These are phyloP conservation scores for Angomonas ambiguus DNA, from an alignment of 208 protist species.

Conservation along the genomic window DNA sequence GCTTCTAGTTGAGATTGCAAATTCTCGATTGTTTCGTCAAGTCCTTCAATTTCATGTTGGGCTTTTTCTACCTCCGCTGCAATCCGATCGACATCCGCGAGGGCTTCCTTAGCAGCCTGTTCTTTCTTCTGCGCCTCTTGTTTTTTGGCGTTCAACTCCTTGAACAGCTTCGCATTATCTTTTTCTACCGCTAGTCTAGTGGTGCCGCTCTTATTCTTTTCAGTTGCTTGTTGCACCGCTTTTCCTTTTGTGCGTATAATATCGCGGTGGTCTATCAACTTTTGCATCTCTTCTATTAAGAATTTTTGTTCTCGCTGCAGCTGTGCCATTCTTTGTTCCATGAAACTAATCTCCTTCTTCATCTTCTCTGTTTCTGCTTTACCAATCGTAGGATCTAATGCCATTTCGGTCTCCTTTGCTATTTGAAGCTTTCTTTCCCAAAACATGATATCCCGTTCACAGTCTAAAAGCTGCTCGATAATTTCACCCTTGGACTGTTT, in stretches of 20 bases:
- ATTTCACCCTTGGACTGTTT: conserved; percentile 74
- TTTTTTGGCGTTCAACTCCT: conserved; percentile 84
- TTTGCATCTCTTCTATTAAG: conserved; percentile 94
- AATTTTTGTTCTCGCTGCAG: conserved; percentile 92
- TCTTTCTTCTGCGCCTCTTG: conserved; percentile 83
- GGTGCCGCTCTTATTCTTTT: conserved; percentile 52
- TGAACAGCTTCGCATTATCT: conserved; percentile 81
- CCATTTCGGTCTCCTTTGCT: conserved; percentile 93
- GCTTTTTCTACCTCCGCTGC: conserved; percentile 68
- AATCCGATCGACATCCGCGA: conserved; percentile 75
- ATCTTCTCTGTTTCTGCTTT: conserved; percentile 93
- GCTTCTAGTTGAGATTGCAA: conserved; percentile 52
- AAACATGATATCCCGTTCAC: conserved; percentile 93
- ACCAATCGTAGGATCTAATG: conserved; percentile 92
- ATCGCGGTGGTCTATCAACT: conserved; percentile 91
- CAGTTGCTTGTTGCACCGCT: conserved; percentile 56
- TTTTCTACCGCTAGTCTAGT: conserved; percentile 83
- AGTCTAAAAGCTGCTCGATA: conserved; percentile 86
- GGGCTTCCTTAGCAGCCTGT: conserved; percentile 68
- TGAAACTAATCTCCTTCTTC: conserved; percentile 94
- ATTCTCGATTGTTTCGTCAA: conserved; percentile 71
- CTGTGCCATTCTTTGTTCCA: conserved; percentile 90
- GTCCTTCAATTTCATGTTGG: conserved; percentile 57
- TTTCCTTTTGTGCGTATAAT: conserved; percentile 92
- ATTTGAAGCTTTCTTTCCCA: conserved; percentile 96